Conservation (phyloP, 371 early-diverging fungal genomes). For the Mucor lusitanicus region DNA sequence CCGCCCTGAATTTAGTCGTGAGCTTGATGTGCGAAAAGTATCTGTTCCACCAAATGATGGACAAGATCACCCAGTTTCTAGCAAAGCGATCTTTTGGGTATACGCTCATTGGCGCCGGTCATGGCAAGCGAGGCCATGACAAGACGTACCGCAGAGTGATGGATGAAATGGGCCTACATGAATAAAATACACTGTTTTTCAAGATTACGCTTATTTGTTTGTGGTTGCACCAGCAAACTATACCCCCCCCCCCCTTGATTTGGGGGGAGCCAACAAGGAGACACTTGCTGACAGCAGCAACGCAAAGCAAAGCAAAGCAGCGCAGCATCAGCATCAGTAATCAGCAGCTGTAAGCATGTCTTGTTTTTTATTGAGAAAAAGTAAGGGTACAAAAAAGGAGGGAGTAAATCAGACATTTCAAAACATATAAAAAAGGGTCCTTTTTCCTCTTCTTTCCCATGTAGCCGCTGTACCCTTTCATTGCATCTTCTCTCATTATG, state of each 20-base stretch:
- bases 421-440: slow-evolving; percentile 2
- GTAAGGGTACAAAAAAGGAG: background rate
- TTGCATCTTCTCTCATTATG: background rate
- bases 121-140: slow-evolving; percentile 10
- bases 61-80: background rate
- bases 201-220: background rate
- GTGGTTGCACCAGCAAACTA: background rate
- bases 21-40: slow-evolving; percentile 61
- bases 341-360: too few relatives aligned
- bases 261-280: background rate
- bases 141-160: slow-evolving; percentile 54
- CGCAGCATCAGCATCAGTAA: background rate
- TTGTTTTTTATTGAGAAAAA: background rate
- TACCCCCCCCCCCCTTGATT: background rate
- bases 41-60: slow-evolving; percentile 34
- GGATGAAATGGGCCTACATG: slow-evolving; percentile 45
- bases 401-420: background rate
- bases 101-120: background rate
- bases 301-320: background rate
- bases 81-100: background rate
- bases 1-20: slow-evolving; percentile 43
- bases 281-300: background rate
- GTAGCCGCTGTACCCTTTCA: background rate
- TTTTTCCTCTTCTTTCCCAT: background rate
- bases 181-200: background rate